Base-by-base conservation (phyloP, 2,329 filamentous ascomycete species). In the Apiospora hydei region DNA sequence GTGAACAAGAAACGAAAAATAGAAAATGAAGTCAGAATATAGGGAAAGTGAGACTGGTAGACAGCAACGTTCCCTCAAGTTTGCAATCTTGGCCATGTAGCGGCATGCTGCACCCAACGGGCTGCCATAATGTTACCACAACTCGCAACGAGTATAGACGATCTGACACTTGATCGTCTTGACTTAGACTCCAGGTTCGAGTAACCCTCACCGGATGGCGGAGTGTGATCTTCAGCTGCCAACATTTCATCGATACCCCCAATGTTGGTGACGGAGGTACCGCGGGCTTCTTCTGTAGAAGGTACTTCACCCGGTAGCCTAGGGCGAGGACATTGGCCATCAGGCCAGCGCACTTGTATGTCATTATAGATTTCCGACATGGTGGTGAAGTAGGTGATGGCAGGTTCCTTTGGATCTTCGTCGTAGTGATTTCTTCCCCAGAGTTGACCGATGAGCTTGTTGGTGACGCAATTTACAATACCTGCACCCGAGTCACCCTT, bases 341-440 rank as follows among this genome's bases (percentile, higher is more conserved):
- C 53, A 38, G 53, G 53, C 53, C 53, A 61, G 16, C 53, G 53
- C 53, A 7, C 64, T n/a, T 67, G 38, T 11, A 67, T 67, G n/a
- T 67, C 64, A 18, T 67, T 41, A 5, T 26, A 46, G 24, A 67
- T 46, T 1, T 67, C 64, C 64, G 41, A 16, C 6, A 67, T 67
- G 13, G 11, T 11, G n/a, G 64, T 67, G 41, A 67, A 67, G n/a
- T 44, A 46, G 10, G 43, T 30, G n/a, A 67, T 30, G 2, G 64
- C 64, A 5, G 64, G 64, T n/a, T 46, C n/a, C 38, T 26, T 16
- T 1, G 41, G 43, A 21, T 30, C 5, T 0, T 46, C 41, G 2
- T 44, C 16, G 41, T 67, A 46, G 26, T 67, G n/a, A 21, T 67
- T 67, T 8, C 64, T 67, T 14, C 64, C 64, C 38, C 38, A 67